A percentile compares a stretch with the other conserved stretches of the same genome.
These are phyloP conservation scores for Geotrichum europaeum DNA, from an alignment of 1,139 yeast genomes.

Conservation along the genomic window DNA sequence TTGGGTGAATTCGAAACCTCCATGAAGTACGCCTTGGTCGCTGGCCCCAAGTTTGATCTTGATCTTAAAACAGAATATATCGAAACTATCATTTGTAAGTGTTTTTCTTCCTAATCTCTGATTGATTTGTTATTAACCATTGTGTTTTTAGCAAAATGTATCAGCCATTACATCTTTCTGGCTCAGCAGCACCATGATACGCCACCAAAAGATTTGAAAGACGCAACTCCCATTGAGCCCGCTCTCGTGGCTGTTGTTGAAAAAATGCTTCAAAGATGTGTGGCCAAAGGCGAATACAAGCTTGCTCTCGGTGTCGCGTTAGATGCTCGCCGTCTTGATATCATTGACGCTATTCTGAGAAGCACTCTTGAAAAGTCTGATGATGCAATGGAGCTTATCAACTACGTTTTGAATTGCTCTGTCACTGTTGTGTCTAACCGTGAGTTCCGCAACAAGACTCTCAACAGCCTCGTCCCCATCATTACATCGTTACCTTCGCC, in stretches of 20 bases:
- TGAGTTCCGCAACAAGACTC: constrained; percentile 57
- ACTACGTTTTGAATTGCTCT: constrained; percentile 73
- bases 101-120: background rate
- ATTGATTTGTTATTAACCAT: background rate
- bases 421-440: constrained; percentile 61
- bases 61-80: constrained; percentile 71
- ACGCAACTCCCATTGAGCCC: constrained; percentile 43
- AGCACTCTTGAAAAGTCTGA: constrained; percentile 35
- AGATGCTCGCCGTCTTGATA: constrained; percentile 82
- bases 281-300: constrained; percentile 60
- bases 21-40: constrained; percentile 79
- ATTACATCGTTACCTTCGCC: constrained; percentile 54
- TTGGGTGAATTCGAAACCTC: constrained; percentile 91
- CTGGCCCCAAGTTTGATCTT: constrained; percentile 75
- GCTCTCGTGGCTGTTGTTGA: constrained; percentile 70
- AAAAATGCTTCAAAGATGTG: constrained; percentile 78
- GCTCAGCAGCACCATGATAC: constrained; percentile 53
- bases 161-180: constrained; percentile 67
- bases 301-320: constrained; percentile 87
- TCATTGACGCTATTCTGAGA: constrained; percentile 58
- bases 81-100: constrained; percentile 71
- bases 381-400: constrained; percentile 50
- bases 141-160: constrained; percentile 55
- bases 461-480: constrained; percentile 56
- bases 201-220: constrained; percentile 22